A percentile compares a stretch with the other conserved stretches of the same genome.
phyloP scores from a whole-genome alignment of 2,329 filamentous ascomycete genomes.

The Hyphodiscus sp. region DNA sequence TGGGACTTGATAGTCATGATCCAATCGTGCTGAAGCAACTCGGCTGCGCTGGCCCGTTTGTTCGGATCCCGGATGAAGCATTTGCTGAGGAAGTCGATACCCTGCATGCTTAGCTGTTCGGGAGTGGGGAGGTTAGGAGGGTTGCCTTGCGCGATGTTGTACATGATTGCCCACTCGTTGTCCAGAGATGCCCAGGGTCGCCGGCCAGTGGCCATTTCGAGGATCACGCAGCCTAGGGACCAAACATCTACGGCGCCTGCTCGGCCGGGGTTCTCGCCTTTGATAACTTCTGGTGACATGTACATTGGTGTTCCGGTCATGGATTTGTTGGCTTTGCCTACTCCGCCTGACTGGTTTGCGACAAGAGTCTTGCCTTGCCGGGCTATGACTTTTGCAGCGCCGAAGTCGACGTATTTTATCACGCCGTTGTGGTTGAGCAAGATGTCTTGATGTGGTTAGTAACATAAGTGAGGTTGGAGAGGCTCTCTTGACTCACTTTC shows the following conservation, averaged over 20 bases:
- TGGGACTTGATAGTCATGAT: constrained; percentile 60
- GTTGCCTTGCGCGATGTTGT: constrained; percentile 97
- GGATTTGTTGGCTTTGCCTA: constrained; percentile 66
- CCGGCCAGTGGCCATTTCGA: constrained; percentile 94
- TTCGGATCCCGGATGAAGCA: constrained; percentile 84
- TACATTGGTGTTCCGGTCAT: constrained; percentile 99
- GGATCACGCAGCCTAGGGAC: constrained; percentile 92
- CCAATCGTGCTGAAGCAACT: constrained; percentile 93
- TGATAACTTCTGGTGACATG: constrained; percentile 99
- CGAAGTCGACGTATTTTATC: constrained; percentile 99
- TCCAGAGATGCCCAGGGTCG: constrained; percentile 93
- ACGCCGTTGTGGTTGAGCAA: constrained; percentile 95
- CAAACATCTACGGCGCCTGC: constrained; percentile 90
- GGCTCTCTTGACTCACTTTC: constrained; percentile 63
- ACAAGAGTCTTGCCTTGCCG: constrained; percentile 84
- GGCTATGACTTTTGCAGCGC: constrained; percentile 93
- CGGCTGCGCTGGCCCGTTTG: constrained; percentile 73
- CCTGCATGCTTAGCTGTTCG: constrained; percentile 78
- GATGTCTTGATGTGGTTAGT: constrained; percentile 55
- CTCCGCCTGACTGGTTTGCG: constrained; percentile 44
- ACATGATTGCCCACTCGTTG: constrained; percentile 99
- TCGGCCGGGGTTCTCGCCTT: constrained; percentile 72
- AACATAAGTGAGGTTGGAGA: background rate
- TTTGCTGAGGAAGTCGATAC: constrained; percentile 79
- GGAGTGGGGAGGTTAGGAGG: constrained; percentile 74